Evolutionary conservation across 768 basidiomycete species (phyloP).

Genomic region (Leccinum subtestaceum): DNA sequence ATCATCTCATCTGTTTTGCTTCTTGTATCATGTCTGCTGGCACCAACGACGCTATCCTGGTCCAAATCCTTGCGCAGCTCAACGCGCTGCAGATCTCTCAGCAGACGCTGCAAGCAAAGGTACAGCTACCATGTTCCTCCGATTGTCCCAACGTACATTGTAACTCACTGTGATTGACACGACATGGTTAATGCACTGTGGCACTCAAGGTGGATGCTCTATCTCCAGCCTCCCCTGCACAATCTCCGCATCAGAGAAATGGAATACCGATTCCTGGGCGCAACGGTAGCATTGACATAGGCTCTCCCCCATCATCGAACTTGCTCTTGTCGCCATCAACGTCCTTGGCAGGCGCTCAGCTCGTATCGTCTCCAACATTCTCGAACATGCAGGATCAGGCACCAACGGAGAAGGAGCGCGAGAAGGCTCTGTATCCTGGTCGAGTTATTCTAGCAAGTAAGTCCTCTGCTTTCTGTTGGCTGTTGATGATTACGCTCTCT

Average conservation of each 20-base stretch:
- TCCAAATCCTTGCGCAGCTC: slow-evolving; percentile 72
- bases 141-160: background rate
- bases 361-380: slow-evolving; percentile 29
- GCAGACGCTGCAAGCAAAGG: slow-evolving; percentile 78
- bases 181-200: background rate
- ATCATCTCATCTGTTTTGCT: slow-evolving; percentile 8
- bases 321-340: slow-evolving; percentile 32
- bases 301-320: slow-evolving; percentile 25
- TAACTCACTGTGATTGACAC: slow-evolving; percentile 1
- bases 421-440: slow-evolving; percentile 75
- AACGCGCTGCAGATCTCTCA: slow-evolving; percentile 70
- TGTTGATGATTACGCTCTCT: slow-evolving; percentile 1
- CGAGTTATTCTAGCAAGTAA: slow-evolving; percentile 82
- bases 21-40: slow-evolving; percentile 26
- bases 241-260: slow-evolving; percentile 25
- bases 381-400: slow-evolving; percentile 19
- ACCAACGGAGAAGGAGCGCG: slow-evolving; percentile 58
- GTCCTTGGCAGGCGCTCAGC: slow-evolving; percentile 22
- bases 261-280: slow-evolving; percentile 27
- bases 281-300: slow-evolving; percentile 6
- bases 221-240: slow-evolving; percentile 29
- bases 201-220: slow-evolving; percentile 48
- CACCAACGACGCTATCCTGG: slow-evolving; percentile 52
- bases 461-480: slow-evolving; percentile 27
- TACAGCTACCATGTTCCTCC: slow-evolving; percentile 26